Conservation (phyloP, 306 rosid genomes). For the Cercis canadensis region DNA sequence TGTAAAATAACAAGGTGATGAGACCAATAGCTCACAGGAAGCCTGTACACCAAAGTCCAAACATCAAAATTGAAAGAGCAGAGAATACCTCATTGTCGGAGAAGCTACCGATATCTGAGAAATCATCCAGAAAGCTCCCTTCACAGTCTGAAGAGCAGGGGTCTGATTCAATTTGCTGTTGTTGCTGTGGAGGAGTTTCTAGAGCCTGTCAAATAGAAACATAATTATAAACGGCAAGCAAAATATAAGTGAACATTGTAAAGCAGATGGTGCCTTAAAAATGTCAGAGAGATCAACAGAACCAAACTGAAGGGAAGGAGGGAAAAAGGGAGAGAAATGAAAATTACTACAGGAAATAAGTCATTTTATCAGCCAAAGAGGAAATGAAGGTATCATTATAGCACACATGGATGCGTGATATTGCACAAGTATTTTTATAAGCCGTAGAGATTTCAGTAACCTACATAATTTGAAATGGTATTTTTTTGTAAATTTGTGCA, state of each 20-base stretch:
- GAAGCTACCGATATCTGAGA: slow-evolving; percentile 61
- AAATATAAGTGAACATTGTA: slow-evolving; percentile 9
- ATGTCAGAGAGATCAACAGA: slow-evolving; percentile 17
- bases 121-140: slow-evolving; percentile 61
- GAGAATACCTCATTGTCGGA: slow-evolving; percentile 67
- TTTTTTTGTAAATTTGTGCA: not conserved
- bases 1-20: slow-evolving; percentile 21
- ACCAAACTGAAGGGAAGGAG: not conserved
- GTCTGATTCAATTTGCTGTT: slow-evolving; percentile 57
- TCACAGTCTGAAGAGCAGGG: slow-evolving; percentile 59
- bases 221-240: slow-evolving; percentile 1
- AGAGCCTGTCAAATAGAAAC: slow-evolving; percentile 57
- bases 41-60: slow-evolving; percentile 9
- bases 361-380: not conserved
- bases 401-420: slow-evolving; percentile 7
- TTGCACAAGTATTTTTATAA: not conserved
- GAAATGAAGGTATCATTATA: slow-evolving; percentile 8
- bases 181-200: slow-evolving; percentile 61
- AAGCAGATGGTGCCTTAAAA: slow-evolving; percentile 19
- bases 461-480: not conserved
- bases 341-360: not conserved
- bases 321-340: not conserved
- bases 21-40: slow-evolving; percentile 24
- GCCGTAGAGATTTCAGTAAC: not conserved
- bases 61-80: slow-evolving; percentile 14